Percentiles rank a stretch among this genome's conserved stretches.
These are phyloP conservation scores for Capronia epimyces DNA, from an alignment of 2,329 filamentous ascomycete species.

Conservation along the genomic window DNA sequence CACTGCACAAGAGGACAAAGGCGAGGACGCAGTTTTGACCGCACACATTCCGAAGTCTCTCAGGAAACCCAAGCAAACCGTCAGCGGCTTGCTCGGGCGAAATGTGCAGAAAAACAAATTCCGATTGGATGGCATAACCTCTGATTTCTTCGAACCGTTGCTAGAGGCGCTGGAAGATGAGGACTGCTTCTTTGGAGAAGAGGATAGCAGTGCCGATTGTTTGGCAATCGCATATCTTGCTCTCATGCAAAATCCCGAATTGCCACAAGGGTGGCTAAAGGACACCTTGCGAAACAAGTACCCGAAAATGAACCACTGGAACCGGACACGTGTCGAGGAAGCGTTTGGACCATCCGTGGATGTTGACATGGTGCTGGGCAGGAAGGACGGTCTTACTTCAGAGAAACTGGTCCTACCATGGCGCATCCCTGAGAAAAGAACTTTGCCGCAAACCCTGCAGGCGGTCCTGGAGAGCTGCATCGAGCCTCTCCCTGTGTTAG, in stretches of 20 bases:
- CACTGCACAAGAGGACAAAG: slow-evolving; percentile 36
- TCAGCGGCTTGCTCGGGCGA: slow-evolving; percentile 57
- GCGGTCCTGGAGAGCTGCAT: slow-evolving; percentile 15
- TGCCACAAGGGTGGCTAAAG: slow-evolving; percentile 59
- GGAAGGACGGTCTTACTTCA: not conserved
- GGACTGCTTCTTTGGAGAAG: slow-evolving; percentile 47
- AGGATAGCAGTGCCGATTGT: slow-evolving; percentile 68
- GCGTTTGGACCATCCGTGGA: slow-evolving; percentile 38
- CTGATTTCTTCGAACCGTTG: slow-evolving; percentile 66
- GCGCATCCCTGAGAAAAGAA: slow-evolving; percentile 14
- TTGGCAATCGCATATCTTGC: slow-evolving; percentile 73
- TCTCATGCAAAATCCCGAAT: slow-evolving; percentile 60
- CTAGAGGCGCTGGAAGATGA: slow-evolving; percentile 56
- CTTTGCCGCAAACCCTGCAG: slow-evolving; percentile 9
- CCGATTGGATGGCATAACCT: slow-evolving; percentile 66
- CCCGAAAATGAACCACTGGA: slow-evolving; percentile 42
- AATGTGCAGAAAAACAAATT: slow-evolving; percentile 70
- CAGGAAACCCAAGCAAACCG: slow-evolving; percentile 52
- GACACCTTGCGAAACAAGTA: slow-evolving; percentile 52
- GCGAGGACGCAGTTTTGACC: slow-evolving; percentile 34
- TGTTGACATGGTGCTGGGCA: slow-evolving; percentile 1
- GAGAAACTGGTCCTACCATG: slow-evolving; percentile 20
- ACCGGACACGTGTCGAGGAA: slow-evolving; percentile 36
- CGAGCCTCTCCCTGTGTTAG: slow-evolving; percentile 14
- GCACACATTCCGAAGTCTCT: slow-evolving; percentile 44